These are phyloP conservation scores for Fusarium mangiferae DNA, from an alignment of 2,329 filamentous ascomycete species.

Conservation along the genomic window DNA sequence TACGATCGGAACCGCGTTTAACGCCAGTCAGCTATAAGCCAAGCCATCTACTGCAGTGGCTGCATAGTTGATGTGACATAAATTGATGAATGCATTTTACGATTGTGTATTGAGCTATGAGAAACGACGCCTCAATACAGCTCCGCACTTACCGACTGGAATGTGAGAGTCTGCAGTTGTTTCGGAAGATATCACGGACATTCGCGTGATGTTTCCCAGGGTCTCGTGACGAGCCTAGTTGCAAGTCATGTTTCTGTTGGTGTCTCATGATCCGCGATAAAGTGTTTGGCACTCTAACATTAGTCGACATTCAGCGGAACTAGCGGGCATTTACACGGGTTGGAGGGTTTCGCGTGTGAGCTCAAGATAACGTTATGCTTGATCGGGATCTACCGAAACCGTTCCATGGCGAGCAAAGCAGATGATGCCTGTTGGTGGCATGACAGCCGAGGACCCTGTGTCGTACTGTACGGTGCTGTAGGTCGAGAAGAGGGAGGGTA, in stretches of 20 bases:
- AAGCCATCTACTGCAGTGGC: constrained; percentile 16
- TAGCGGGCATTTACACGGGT: neutral
- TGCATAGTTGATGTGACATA: neutral
- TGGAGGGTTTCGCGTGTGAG: constrained; percentile 1
- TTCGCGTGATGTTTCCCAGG: constrained; percentile 18
- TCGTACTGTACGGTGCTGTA: neutral
- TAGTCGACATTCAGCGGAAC: constrained; percentile 5
- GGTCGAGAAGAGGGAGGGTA: constrained; percentile 28
- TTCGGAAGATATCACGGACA: constrained; percentile 9
- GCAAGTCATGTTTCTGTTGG: constrained; percentile 22
- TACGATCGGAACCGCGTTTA: constrained; percentile 6
- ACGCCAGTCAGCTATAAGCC: neutral
- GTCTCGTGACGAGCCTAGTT: constrained; percentile 25
- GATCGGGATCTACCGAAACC: constrained; percentile 36
- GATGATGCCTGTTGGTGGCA: constrained; percentile 38
- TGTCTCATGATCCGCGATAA: constrained; percentile 15
- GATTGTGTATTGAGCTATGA: constrained; percentile 4
- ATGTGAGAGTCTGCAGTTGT: constrained; percentile 11
- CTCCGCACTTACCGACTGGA: neutral
- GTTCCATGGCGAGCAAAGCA: constrained; percentile 17
- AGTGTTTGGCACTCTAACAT: neutral
- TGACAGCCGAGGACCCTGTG: constrained; percentile 29
- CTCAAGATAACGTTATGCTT: constrained; percentile 3
- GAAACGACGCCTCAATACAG: constrained; percentile 1
- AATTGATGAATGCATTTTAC: neutral